A percentile compares a stretch with the other conserved stretches of the same genome.
Conservation (phyloP, 2,329 filamentous ascomycete genomes). For the Cladobotryum mycophilum region DNA sequence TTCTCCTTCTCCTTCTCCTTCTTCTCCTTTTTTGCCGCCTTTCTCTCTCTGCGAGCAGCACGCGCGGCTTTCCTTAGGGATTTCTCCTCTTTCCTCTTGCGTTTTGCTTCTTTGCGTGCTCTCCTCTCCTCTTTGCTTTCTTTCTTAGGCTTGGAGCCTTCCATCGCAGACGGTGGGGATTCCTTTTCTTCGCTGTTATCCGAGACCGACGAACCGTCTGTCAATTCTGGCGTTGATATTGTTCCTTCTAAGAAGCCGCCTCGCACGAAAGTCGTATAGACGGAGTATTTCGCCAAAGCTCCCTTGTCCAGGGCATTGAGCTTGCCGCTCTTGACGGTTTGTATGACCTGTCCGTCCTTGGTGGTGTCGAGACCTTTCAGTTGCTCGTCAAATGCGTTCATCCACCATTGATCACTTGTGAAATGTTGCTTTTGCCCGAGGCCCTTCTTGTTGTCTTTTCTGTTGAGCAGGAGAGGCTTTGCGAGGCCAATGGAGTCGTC, state of each 20-base stretch:
- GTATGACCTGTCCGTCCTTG: constrained; percentile 47
- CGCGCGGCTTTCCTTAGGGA: constrained; percentile 10
- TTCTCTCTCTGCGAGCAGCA: constrained; percentile 25
- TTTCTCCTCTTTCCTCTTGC: constrained; percentile 23
- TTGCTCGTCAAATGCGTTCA: constrained; percentile 88
- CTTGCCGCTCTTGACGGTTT: constrained; percentile 49
- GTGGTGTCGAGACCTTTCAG: constrained; percentile 70
- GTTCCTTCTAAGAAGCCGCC: constrained; percentile 75
- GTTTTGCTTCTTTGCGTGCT: constrained; percentile 24
- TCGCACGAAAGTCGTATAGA: constrained; percentile 81
- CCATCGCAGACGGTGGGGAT: constrained; percentile 8
- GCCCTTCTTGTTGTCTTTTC: constrained; percentile 75
- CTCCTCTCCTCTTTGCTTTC: constrained; percentile 17
- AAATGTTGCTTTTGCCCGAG: constrained; percentile 68
- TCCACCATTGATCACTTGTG: constrained; percentile 88
- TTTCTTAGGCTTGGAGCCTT: constrained; percentile 13
- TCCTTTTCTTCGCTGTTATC: constrained; percentile 27
- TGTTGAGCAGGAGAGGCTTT: constrained; percentile 74
- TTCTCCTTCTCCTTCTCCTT: constrained; percentile 23
- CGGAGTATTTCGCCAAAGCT: constrained; percentile 49
- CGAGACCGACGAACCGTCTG: constrained; percentile 20
- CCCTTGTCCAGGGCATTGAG: constrained; percentile 52
- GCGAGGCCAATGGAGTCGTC: constrained; percentile 69
- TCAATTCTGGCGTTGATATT: constrained; percentile 30
- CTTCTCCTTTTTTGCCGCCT: constrained; percentile 29